Conservation (phyloP, 164 flowering plant genomes). For the Vitis amurensis region DNA sequence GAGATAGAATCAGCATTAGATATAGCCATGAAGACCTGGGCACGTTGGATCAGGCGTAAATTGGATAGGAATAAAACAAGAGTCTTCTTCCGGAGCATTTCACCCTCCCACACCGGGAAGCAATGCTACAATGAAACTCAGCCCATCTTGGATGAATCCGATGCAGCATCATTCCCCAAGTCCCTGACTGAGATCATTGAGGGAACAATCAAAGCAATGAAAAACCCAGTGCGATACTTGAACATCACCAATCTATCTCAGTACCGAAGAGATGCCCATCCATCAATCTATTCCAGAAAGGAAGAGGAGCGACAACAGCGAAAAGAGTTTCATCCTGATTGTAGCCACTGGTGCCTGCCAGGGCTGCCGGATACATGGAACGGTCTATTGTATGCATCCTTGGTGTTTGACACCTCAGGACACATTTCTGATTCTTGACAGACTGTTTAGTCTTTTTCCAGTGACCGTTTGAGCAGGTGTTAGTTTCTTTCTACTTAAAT, state of each 20-base stretch:
- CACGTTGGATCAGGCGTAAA: conserved; percentile 50
- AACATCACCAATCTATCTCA: conserved; percentile 60
- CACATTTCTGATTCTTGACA: background rate
- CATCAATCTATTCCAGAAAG: conserved; percentile 38
- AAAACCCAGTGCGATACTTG: conserved; percentile 47
- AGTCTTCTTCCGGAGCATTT: conserved; percentile 59
- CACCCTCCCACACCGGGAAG: conserved; percentile 55
- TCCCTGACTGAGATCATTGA: conserved; percentile 27
- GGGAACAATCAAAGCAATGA: conserved; percentile 35
- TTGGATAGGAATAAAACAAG: conserved; percentile 41
- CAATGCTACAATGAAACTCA: conserved; percentile 43
- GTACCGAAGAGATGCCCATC: conserved; percentile 67
- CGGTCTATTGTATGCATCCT: conserved; percentile 42
- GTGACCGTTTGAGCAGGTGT: too few species aligned
- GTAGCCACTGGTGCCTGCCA: conserved; percentile 87
- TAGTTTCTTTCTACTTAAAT: too few species aligned
- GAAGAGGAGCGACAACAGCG: conserved; percentile 24
- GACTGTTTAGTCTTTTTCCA: too few species aligned
- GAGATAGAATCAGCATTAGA: conserved; percentile 35
- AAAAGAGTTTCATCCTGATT: conserved; percentile 38
- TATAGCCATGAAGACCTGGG: conserved; percentile 62
- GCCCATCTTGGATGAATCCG: conserved; percentile 44
- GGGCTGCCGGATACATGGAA: conserved; percentile 87
- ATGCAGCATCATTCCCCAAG: conserved; percentile 23
- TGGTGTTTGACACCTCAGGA: conserved; percentile 12